phyloP scores from a whole-genome alignment of 768 basidiomycete genomes.

The Russula virescens region DNA sequence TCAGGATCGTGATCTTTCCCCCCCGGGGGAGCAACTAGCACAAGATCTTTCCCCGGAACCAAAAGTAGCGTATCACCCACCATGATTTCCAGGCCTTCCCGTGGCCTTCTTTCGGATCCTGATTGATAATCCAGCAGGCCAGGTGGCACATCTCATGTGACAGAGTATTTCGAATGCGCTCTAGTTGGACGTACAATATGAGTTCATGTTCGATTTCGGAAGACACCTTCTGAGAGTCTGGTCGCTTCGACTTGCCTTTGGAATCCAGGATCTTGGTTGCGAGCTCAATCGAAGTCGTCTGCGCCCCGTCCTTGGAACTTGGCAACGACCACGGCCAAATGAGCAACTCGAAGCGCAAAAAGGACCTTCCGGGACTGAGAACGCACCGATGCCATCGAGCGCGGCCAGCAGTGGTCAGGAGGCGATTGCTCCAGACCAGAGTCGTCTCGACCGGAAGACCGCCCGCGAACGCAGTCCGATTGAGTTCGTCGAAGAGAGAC shows the following conservation, averaged over 20 bases:
- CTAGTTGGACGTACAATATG: conserved; percentile 34
- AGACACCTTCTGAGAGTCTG: no score
- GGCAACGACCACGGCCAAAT: neutral
- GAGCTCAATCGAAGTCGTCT: conserved; percentile 65
- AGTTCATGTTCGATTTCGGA: no score
- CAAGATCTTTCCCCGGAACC: neutral
- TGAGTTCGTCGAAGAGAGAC: conserved; percentile 23
- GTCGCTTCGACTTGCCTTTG: conserved; percentile 44
- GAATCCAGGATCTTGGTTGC: conserved; percentile 76
- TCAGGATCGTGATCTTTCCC: neutral
- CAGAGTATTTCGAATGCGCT: conserved; percentile 74
- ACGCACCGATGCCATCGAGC: conserved; percentile 24
- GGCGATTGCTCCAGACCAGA: conserved; percentile 22
- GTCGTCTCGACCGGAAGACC: conserved; percentile 18
- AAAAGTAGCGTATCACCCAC: conserved; percentile 34
- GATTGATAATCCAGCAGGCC: conserved; percentile 78
- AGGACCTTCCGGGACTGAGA: neutral
- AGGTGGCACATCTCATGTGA: conserved; percentile 93
- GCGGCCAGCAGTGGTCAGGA: conserved; percentile 23
- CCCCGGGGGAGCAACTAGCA: neutral
- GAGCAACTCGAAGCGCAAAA: neutral
- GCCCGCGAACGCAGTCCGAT: conserved; percentile 15
- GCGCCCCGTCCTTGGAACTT: conserved; percentile 53
- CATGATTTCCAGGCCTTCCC: conserved; percentile 68
- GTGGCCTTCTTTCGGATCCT: conserved; percentile 64